Base-by-base conservation (phyloP, 2,329 filamentous ascomycete genomes). In the Aureobasidium sp. region DNA sequence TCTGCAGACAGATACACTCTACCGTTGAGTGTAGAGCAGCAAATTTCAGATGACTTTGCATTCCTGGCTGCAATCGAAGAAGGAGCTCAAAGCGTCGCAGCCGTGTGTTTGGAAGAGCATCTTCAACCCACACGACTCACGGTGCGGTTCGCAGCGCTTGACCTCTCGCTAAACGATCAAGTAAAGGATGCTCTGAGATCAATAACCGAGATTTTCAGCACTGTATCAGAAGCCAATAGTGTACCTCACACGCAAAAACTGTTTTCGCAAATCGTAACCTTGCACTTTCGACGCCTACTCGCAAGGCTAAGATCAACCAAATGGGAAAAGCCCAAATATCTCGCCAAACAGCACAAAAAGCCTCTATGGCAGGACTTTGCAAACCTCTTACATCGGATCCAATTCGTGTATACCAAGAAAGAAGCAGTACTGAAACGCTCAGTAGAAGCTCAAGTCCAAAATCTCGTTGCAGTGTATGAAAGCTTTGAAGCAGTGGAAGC, bases 271-370 rank as follows among this genome's bases (percentile, higher is more conserved):
- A 51, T 62, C 17, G 47, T 56, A 3, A 20, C 3, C 7, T 39
- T 62, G 20, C 60, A 62, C 15, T 37, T 47, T 17, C 37, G 41
- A 31, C 37, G 60, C 20, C 31, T 62, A 4, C 49, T 56, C 25
- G 60, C 49, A 11, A 15, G 49, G 9, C 34, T 62, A 1, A 12
- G 60, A 37, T 62, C 60, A 1, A 14, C 1, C 0, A 62, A 62
- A 22, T 62, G 60, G 60, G 25, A 47, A 14, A 62, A 56, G 17
- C 60, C 60, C 12, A 62, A 62, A 15, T 44, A 62, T 62, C 60
- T 62, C 1, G 29, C 39, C 0, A 45, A 41, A 55, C 37, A 44
- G 8, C 60, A 62, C n/a, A 62, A 62, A 15, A 62, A 62, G 15
- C 49, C 60, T 22, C 17, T 62, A 9, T 62, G 60, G 60, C 49